Base-by-base conservation (phyloP, 2,329 filamentous ascomycete genomes). In the Ophiosphaerella narmari region DNA sequence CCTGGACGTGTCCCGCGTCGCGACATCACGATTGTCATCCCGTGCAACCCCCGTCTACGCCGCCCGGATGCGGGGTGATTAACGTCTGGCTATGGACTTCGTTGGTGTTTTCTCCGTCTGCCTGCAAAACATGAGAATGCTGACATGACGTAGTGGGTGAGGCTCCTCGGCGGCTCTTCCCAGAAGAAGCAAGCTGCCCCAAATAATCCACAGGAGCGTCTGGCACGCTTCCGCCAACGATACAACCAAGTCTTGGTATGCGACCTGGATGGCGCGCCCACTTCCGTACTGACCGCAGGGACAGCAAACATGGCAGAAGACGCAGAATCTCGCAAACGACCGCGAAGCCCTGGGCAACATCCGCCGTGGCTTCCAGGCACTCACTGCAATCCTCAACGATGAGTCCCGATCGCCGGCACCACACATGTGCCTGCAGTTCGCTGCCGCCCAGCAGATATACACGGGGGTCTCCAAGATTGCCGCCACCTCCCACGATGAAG, bases 361-460 rank as follows among this genome's bases (percentile, higher is more conserved):
- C 49, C 77, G 80, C 48, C 74, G 73, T 51, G 79, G 77, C 54
- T 78, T 87, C 54, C 78, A 83, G 53, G 79, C 80, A 41, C 72
- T 87, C 23, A 82, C 81, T 51, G 76, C 78, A 60, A 87, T 96
- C 64, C 86, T 97, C 57, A 87, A 85, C 75, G 91, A 97, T 76
- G 93, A 97, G 76, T 90, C 89, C 52, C 88, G 91, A 59, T 86
- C 91, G 37, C 91, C 92, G 5, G 83, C 91, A 23, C 93, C 93
- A 6, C 93, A 97, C 73, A 89, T 92, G 4, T 99, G 94, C 76
- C 89, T 97, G 33, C 82, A 87, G 63, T 97, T 93, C 75, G 89
- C 90, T 52, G 86, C 91, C 32, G 84, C 86, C 46, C 90, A 92
- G 62, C 90, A 96, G 71, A 89, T 97, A 43, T 99, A 96, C 72